Percentiles rank a stretch among this genome's conserved stretches.
These are phyloP conservation scores for Dorcoceras hygrometricum DNA, from an alignment of 257 asterid genomes.

Conservation along the genomic window DNA sequence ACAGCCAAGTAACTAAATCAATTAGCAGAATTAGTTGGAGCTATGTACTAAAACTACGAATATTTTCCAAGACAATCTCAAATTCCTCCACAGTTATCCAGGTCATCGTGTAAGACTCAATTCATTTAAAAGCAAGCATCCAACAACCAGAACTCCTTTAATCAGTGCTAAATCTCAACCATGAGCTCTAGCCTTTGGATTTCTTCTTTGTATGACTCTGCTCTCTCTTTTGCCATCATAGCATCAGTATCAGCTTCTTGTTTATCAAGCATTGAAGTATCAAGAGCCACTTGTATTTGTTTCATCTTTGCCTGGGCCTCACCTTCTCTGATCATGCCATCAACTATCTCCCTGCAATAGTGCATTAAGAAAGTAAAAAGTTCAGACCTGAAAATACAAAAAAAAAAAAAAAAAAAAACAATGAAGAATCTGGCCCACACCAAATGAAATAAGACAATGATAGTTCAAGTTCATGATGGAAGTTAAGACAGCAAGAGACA, in stretches of 20 bases:
- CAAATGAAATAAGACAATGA: conserved; percentile 1
- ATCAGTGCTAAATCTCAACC: conserved; percentile 42
- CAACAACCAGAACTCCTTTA: conserved; percentile 8
- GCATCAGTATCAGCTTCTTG: conserved; percentile 72
- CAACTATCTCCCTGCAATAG: conserved; percentile 67
- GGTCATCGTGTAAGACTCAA: conserved; percentile 2
- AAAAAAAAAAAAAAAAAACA: too few species aligned
- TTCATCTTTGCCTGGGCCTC: conserved; percentile 65
- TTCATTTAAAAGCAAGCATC: conserved; percentile 12
- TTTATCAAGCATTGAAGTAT: conserved; percentile 62
- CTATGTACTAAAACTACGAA: conserved; percentile 5
- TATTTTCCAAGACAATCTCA: conserved; percentile 12
- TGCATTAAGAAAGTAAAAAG: conserved; percentile 26
- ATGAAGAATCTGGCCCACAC: conserved; percentile 12
- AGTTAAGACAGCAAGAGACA: conserved; percentile 8
- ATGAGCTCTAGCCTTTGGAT: conserved; percentile 68
- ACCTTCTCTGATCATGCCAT: conserved; percentile 70
- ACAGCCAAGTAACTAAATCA: conserved; percentile 17
- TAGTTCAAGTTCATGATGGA: conserved; percentile 6
- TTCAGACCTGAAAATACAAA: conserved; percentile 14
- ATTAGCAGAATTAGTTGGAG: conserved; percentile 5
- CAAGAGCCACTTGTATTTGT: conserved; percentile 72
- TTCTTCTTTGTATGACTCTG: conserved; percentile 61
- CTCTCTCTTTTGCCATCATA: conserved; percentile 60
- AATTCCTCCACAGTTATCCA: conserved; percentile 8